phyloP scores from a whole-genome alignment of 1,284 basidiomycete genomes.

The Moesziomyces antarcticus region DNA sequence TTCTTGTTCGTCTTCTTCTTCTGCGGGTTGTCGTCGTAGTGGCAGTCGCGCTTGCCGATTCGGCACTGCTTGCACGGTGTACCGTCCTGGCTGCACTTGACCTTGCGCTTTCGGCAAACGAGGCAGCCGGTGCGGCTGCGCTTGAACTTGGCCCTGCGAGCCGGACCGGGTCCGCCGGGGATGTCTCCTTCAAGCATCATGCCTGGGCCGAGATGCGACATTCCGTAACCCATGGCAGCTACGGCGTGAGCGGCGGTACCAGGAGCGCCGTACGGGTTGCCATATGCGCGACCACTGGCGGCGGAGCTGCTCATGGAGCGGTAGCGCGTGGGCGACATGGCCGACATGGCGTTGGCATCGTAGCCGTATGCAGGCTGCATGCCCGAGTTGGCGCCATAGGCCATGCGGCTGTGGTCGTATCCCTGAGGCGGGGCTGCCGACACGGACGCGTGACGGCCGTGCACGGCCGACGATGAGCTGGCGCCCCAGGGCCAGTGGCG shows the following conservation, averaged over 20 bases:
- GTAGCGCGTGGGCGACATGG: slow-evolving; percentile 49
- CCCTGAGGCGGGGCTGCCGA: slow-evolving; percentile 43
- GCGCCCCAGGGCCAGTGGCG: slow-evolving; percentile 55
- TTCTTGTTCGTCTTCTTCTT: slow-evolving; percentile 53
- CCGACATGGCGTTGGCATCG: slow-evolving; percentile 36
- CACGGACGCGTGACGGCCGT: slow-evolving; percentile 48
- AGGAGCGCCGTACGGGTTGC: slow-evolving; percentile 33
- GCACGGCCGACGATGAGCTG: slow-evolving; percentile 22
- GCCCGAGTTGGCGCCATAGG: slow-evolving; percentile 40
- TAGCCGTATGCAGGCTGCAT: slow-evolving; percentile 38
- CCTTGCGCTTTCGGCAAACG: slow-evolving; percentile 62
- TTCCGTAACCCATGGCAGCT: slow-evolving; percentile 46
- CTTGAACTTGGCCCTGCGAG: slow-evolving; percentile 59
- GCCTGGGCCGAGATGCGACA: slow-evolving; percentile 44
- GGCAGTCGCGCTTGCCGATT: slow-evolving; percentile 62
- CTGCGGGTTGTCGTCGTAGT: slow-evolving; percentile 57
- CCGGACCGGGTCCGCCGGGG: slow-evolving; percentile 47
- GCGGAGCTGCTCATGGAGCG: slow-evolving; percentile 51
- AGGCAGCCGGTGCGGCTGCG: slow-evolving; percentile 59
- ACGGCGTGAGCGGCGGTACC: slow-evolving; percentile 44
- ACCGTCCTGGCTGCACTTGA: slow-evolving; percentile 63
- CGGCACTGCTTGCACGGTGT: slow-evolving; percentile 62
- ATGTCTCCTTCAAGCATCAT: slow-evolving; percentile 50
- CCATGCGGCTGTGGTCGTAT: slow-evolving; percentile 44
- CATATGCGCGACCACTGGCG: slow-evolving; percentile 47